phyloP scores from a whole-genome alignment of 2,329 filamentous ascomycete species.

The Colletotrichum navitas region DNA sequence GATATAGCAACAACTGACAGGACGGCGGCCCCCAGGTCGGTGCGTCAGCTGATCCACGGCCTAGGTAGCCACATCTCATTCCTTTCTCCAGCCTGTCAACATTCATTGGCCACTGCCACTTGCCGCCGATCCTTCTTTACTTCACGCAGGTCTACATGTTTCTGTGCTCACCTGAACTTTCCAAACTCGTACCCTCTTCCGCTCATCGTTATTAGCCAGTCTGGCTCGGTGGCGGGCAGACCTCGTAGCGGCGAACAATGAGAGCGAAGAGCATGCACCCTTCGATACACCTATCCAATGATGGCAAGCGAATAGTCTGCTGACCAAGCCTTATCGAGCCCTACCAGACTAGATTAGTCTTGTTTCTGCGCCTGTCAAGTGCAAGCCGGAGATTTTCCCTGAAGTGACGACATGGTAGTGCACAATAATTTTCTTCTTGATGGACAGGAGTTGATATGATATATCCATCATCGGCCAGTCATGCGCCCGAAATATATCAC shows the following conservation, averaged over 20 bases:
- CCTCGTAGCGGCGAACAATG: conserved; percentile 23
- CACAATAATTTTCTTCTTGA: no score
- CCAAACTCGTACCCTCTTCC: conserved; percentile 1
- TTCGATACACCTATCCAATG: conserved; percentile 3
- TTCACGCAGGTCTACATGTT: conserved; percentile 2
- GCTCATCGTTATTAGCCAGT: conserved; percentile 33
- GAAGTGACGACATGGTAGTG: neutral
- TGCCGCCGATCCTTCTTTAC: conserved; percentile 29
- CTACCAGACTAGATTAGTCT: conserved; percentile 7
- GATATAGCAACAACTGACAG: neutral
- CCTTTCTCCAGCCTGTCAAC: conserved; percentile 13
- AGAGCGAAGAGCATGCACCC: conserved; percentile 13
- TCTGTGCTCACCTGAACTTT: conserved; percentile 29
- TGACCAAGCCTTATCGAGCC: neutral
- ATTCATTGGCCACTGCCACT: conserved; percentile 31
- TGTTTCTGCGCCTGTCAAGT: conserved; percentile 3
- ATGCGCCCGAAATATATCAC: neutral
- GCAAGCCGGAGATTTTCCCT: neutral
- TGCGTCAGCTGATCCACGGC: conserved; percentile 36
- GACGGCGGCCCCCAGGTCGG: conserved; percentile 3
- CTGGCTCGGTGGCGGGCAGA: conserved; percentile 17
- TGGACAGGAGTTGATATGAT: neutral
- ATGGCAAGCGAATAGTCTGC: conserved; percentile 3
- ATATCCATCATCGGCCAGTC: neutral
- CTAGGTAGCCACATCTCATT: conserved; percentile 25